These are phyloP conservation scores for Coprinopsis strossmayeri DNA, from an alignment of 768 basidiomycete species.

Conservation along the genomic window DNA sequence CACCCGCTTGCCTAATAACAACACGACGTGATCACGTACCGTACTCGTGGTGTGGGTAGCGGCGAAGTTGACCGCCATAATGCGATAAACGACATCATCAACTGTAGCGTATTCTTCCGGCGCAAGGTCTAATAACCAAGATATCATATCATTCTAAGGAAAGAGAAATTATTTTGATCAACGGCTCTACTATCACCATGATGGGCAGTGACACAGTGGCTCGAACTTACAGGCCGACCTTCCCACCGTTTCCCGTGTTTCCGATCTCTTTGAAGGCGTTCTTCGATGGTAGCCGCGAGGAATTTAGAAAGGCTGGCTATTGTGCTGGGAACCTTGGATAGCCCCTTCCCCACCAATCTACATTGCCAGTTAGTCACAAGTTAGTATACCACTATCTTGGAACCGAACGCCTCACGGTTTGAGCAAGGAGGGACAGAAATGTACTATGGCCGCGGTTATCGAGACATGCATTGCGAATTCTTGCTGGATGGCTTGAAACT, in stretches of 20 bases:
- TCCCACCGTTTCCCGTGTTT: conserved; percentile 17
- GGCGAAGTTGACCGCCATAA: conserved; percentile 33
- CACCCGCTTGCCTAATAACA: not conserved
- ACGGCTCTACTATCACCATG: no score
- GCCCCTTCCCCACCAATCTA: conserved; percentile 9
- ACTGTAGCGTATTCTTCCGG: conserved; percentile 18
- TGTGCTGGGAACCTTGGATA: conserved; percentile 9
- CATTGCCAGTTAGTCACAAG: not conserved
- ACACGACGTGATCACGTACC: conserved; percentile 17
- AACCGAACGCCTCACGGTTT: conserved; percentile 18
- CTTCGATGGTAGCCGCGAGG: conserved; percentile 11
- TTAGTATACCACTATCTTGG: not conserved
- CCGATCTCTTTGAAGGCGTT: conserved; percentile 7
- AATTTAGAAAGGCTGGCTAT: conserved; percentile 4
- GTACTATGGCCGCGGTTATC: conserved; percentile 14
- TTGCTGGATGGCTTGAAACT: conserved; percentile 24
- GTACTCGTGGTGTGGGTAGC: conserved; percentile 32
- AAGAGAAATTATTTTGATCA: not conserved
- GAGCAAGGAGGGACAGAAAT: conserved; percentile 24
- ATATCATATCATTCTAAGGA: conserved; percentile 36
- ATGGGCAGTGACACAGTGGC: no score
- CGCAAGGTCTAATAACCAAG: conserved; percentile 38
- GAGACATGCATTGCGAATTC: conserved; percentile 23
- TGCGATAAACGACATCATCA: conserved; percentile 19
- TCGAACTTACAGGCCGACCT: conserved; percentile 23